Evolutionary conservation across 2,329 filamentous ascomycete genomes (phyloP).

Genomic region (Arthrobotrys sphaeroides): DNA sequence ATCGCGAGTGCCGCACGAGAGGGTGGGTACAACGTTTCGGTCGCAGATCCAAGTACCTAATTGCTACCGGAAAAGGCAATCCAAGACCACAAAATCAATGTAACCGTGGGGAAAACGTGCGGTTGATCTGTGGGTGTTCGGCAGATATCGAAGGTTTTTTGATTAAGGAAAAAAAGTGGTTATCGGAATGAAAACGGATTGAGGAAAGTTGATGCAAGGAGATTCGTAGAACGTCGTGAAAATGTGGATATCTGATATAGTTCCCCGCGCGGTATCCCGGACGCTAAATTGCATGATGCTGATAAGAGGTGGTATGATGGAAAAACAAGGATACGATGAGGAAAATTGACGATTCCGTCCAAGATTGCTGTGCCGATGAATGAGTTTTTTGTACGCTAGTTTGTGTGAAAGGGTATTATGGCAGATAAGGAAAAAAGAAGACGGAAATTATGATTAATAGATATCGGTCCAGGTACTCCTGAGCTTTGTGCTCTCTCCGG

Average conservation of each 20-base stretch:
- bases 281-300: conserved; percentile 44
- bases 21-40: conserved; percentile 25
- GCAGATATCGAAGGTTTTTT: background rate
- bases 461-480: conserved; percentile 49
- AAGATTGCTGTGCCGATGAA: background rate
- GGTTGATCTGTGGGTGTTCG: background rate
- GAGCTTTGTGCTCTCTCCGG: conserved; percentile 49
- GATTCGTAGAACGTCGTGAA: conserved; percentile 45
- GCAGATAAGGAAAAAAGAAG: background rate
- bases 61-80: conserved; percentile 31
- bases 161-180: background rate
- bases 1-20: background rate
- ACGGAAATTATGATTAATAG: conserved; percentile 34
- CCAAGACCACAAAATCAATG: conserved; percentile 12
- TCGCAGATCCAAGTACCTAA: conserved; percentile 7
- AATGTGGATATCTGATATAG: conserved; percentile 9
- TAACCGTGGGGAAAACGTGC: background rate
- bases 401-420: background rate
- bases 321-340: conserved; percentile 7
- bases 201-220: conserved; percentile 12
- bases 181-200: background rate
- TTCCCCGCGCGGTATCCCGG: conserved; percentile 9
- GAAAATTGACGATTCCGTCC: background rate
- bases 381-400: background rate
- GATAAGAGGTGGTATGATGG: background rate